These are phyloP conservation scores for Tuber indicum DNA, from an alignment of 495 filamentous ascomycete species.

Conservation along the genomic window DNA sequence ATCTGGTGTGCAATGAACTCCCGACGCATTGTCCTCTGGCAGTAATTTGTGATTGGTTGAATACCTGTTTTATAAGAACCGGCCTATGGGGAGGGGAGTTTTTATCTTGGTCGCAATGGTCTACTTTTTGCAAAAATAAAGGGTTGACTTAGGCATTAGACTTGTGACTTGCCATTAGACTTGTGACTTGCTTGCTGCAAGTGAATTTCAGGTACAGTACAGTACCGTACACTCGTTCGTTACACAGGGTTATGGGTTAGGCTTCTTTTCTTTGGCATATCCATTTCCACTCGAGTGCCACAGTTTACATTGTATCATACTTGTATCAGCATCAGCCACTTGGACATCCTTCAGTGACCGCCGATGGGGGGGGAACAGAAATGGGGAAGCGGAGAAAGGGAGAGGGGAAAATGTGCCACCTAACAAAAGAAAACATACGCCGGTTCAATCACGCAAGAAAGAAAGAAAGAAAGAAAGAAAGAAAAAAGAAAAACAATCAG, in stretches of 20 bases:
- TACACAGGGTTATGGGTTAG: neutral
- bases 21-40: neutral
- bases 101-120: neutral
- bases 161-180: neutral
- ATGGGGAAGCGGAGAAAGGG: neutral
- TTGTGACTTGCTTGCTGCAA: neutral
- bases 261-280: neutral
- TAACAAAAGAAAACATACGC: neutral
- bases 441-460: neutral
- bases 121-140: neutral
- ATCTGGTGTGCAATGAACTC: neutral
- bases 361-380: neutral
- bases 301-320: neutral
- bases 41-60: neutral
- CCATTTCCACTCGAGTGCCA: neutral
- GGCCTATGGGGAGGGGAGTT: neutral
- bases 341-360: neutral
- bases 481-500: neutral
- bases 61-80: neutral
- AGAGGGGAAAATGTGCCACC: neutral
- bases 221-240: neutral
- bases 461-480: conserved; percentile 8
- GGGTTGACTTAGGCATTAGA: neutral
- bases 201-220: neutral
- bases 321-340: neutral